A percentile compares a stretch with the other conserved stretches of the same genome.
phyloP scores from a whole-genome alignment of 805 yeast species.

The Candida gorgasii region DNA sequence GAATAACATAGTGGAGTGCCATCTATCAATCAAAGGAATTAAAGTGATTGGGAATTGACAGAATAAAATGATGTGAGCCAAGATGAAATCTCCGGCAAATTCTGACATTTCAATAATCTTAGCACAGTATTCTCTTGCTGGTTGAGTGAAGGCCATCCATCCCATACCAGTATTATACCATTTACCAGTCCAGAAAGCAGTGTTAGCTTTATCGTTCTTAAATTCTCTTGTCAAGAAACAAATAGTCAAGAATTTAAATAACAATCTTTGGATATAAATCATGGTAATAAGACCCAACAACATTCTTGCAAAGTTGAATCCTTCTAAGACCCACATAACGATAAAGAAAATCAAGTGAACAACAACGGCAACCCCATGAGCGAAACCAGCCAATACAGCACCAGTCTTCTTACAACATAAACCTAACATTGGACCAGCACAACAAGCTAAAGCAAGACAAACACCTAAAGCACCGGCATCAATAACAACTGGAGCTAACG shows the following conservation, averaged over 20 bases:
- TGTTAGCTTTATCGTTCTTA: constrained; percentile 91
- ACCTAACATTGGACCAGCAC: constrained; percentile 95
- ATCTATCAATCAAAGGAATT: constrained; percentile 88
- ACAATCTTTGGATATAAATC: constrained; percentile 82
- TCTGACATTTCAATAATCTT: constrained; percentile 92
- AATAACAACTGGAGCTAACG: constrained; percentile 88
- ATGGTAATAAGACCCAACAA: constrained; percentile 82
- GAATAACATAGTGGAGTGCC: constrained; percentile 98
- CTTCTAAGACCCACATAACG: constrained; percentile 96
- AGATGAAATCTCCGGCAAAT: constrained; percentile 93
- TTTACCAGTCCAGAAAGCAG: constrained; percentile 99
- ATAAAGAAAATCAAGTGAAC: constrained; percentile 86
- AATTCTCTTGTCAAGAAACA: constrained; percentile 88
- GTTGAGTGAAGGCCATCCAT: constrained; percentile 92
- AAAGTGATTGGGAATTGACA: constrained; percentile 83
- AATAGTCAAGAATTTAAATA: constrained; percentile 82
- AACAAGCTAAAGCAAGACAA: constrained; percentile 84
- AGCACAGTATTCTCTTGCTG: constrained; percentile 91
- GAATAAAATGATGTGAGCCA: constrained; percentile 88
- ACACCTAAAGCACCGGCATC: constrained; percentile 82
- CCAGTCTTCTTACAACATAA: constrained; percentile 97
- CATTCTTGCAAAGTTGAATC: constrained; percentile 85
- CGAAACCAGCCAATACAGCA: constrained; percentile 91
- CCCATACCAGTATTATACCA: constrained; percentile 97
- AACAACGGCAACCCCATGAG: constrained; percentile 93